Percentiles rank a stretch among this genome's conserved stretches.
These are phyloP conservation scores for Daldinia concentrica DNA, from an alignment of 495 filamentous ascomycete species.

Conservation along the genomic window DNA sequence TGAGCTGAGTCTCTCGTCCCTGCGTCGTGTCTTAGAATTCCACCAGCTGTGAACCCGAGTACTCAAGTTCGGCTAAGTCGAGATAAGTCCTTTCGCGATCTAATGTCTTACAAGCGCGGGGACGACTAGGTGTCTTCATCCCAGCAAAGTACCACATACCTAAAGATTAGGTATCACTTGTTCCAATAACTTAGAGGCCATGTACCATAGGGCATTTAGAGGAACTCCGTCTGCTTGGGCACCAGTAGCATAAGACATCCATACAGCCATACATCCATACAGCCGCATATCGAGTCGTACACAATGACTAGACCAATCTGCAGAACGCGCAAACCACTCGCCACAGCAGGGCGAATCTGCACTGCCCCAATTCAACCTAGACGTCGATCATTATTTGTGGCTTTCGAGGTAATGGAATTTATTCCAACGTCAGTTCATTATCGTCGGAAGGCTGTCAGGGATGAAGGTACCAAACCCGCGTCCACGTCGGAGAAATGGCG, in stretches of 20 bases:
- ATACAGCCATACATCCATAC: conserved; percentile 28
- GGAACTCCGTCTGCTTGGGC: conserved; percentile 16
- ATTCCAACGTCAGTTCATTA: conserved; percentile 36
- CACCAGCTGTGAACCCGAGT: conserved; percentile 12
- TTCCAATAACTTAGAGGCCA: conserved; percentile 23
- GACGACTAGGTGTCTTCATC: conserved; percentile 12
- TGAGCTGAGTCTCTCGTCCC: conserved; percentile 1
- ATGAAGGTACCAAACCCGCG: neutral
- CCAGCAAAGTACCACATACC: conserved; percentile 27
- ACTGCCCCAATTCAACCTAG: conserved; percentile 38
- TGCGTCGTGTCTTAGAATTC: conserved; percentile 19
- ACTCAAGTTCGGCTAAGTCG: conserved; percentile 6
- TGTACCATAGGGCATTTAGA: conserved; percentile 27
- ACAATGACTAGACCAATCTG: conserved; percentile 11
- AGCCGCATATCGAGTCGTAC: conserved; percentile 40
- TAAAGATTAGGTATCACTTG: conserved; percentile 12
- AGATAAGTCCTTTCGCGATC: conserved; percentile 8
- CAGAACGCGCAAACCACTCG: conserved; percentile 42
- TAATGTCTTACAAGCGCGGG: conserved; percentile 5
- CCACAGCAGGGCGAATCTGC: conserved; percentile 36
- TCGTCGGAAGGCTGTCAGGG: neutral
- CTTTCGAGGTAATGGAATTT: conserved; percentile 28
- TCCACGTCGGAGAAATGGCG: conserved; percentile 17
- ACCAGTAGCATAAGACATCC: conserved; percentile 22
- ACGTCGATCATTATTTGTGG: conserved; percentile 38